Evolutionary conservation across 2,329 filamentous ascomycete species (phyloP), one percentile per base, ranked within the genome.

Genomic region (Fusarium nelsonii): DNA sequence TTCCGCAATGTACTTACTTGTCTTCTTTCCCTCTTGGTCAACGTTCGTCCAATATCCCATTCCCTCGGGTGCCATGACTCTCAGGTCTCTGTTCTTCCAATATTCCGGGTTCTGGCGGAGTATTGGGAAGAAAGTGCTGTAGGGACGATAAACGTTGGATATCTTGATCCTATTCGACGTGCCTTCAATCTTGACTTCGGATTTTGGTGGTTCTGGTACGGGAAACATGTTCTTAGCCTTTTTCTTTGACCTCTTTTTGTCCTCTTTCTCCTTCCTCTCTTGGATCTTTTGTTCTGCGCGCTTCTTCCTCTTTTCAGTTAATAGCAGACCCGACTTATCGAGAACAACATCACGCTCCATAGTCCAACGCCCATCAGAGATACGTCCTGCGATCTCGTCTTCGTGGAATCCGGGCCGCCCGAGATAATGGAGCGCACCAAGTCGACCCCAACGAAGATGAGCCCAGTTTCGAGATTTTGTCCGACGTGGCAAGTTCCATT

Each of bases 31-130:
- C 2, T 65, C 23, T 3, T 66, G 51, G 9, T 76, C 74, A 6
- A 51, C 16, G 2, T 64, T 68, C 1, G 58, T 63, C 74, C 74
- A 76, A 39, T 74, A 75, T 4, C 74, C 64, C 14, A 65, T 33
- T 3, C 73, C 74, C 40, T 76, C 74, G 2, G 73, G 74, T 6
- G 73, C 73, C 61, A 76, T 56, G 3, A 76, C 74, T 20, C 74
- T 62, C 10, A 75, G 60, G 48, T 75, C 74, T 39, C 74, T 51
- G n/a, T 76, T 75, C 2, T 36, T 43, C 74, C 74, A 76, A 20
- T 67, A 69, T 0, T 33, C 26, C 2, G 71, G 44, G 41, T 74
- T 75, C 9, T 63, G 63, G 0, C 70, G 73, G 10, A 76, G 58
- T 5, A 68, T 64, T 4, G 65, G 65, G 16, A 72, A 68, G 16